Evolutionary conservation across 208 protist species (phyloP), one percentile per base, ranked within the genome.

Genomic region (Leishmania aethiopica): DNA sequence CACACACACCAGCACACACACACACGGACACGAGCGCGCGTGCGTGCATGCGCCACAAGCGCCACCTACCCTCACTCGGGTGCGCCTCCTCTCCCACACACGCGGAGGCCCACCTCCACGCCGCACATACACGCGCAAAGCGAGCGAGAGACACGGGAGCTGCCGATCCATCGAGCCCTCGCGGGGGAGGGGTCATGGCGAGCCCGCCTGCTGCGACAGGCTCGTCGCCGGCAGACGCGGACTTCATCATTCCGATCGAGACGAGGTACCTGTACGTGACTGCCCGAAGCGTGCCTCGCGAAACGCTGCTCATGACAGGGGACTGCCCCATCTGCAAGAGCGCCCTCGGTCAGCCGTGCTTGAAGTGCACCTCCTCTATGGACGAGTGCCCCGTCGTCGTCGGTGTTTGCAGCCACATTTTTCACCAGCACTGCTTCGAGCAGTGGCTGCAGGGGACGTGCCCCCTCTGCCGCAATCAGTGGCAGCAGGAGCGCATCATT

Each of bases 401-500:
- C 37, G 88, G 88, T 22, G 81, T 59, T 62, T 95, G 91, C 69
- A 80, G 77, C 10, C 89, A 95, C 83, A 62, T 85, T 1, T 88
- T 89, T 69, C 91, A 95, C 69, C 74, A 80, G 55, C 86, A 92
- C 80, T 95, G 91, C 78, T 79, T 90, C 8, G 49, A 80, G 45
- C 81, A 75, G 73, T 95, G 91, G 91, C 60, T 78, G 32, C 64
- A 78, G 59, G 64, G 73, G 3, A 82, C 81, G 35, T 90, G 87
- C 67, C 81, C 87, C 8, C 22, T 53, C 40, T 90, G 87, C 75
- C 17, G 55, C 5, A 75, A 60, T 32, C 51, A 10, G 47, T 90
- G 87, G 87, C 71, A 78, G 22, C 35, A 75, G 69, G 64, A 85
- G 60, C 37, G 47, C 40, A 32, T 67, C 47, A 32, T 74, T 11